Evolutionary conservation across 371 early-diverging fungal genomes (phyloP).

Genomic region (Phascolomyces articulosus): DNA sequence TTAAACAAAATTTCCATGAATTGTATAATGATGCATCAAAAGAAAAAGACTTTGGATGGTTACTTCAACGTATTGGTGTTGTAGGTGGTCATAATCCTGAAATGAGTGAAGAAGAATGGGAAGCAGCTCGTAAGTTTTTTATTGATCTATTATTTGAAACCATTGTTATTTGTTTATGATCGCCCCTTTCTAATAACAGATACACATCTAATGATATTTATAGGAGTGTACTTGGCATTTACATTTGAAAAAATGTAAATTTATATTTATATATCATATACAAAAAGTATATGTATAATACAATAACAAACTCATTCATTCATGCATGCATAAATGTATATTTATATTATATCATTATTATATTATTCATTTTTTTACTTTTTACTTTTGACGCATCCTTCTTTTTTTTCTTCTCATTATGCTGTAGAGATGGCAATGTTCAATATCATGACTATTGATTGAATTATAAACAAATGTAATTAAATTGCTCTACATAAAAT

Average conservation of each 20-base stretch:
- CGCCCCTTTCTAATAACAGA: too few species aligned
- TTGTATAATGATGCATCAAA: slow-evolving; percentile 68
- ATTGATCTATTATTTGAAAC: not conserved
- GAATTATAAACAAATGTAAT: too few species aligned
- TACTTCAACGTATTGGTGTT: slow-evolving; percentile 86
- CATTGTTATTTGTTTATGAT: not conserved
- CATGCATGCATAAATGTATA: too few species aligned
- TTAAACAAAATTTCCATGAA: slow-evolving; percentile 81
- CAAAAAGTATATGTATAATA: not conserved
- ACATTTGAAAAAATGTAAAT: slow-evolving; percentile 53
- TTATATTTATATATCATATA: not conserved
- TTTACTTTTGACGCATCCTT: too few species aligned
- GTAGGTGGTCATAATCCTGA: slow-evolving; percentile 64
- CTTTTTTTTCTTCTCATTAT: too few species aligned
- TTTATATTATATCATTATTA: too few species aligned
- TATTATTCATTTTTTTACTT: too few species aligned
- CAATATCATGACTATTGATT: too few species aligned
- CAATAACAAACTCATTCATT: not conserved
- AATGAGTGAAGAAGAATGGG: slow-evolving; percentile 90
- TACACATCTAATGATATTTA: not conserved
- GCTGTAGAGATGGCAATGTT: too few species aligned
- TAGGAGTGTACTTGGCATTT: slow-evolving; percentile 63
- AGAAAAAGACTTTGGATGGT: slow-evolving; percentile 49
- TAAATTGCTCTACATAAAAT: too few species aligned
- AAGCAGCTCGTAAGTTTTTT: slow-evolving; percentile 75